phyloP scores from a whole-genome alignment of 768 basidiomycete species.

The Postia placenta region DNA sequence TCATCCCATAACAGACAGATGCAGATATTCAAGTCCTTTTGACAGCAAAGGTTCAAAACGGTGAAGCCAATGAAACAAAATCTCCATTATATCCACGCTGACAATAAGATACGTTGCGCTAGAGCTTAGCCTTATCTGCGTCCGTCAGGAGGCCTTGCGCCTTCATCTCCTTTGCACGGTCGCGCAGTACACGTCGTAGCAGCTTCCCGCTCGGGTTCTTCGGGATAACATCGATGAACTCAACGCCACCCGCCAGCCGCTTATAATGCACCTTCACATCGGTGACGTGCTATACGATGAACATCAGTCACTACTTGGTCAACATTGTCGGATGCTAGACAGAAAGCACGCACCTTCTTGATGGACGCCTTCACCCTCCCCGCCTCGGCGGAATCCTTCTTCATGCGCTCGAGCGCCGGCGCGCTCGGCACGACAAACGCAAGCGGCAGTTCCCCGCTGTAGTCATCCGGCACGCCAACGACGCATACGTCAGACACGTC shows the following conservation, averaged over 20 bases:
- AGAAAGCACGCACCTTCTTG: slow-evolving; percentile 40
- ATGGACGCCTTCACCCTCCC: slow-evolving; percentile 42
- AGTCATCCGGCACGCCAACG: slow-evolving; percentile 62
- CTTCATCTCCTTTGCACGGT: slow-evolving; percentile 15
- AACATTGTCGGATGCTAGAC: neutral
- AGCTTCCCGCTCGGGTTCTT: slow-evolving; percentile 28
- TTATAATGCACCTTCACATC: slow-evolving; percentile 29
- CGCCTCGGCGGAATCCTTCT: slow-evolving; percentile 26
- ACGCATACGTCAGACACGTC: slow-evolving; percentile 61
- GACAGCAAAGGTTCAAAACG: too few species aligned
- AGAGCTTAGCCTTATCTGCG: slow-evolving; percentile 9
- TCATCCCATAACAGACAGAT: too few species aligned
- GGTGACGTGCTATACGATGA: slow-evolving; percentile 17
- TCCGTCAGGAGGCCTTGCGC: slow-evolving; percentile 3
- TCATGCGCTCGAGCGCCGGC: slow-evolving; percentile 32
- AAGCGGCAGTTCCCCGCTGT: slow-evolving; percentile 65
- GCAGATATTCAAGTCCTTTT: too few species aligned
- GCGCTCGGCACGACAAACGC: slow-evolving; percentile 55
- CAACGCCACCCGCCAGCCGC: slow-evolving; percentile 30
- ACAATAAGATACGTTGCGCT: neutral
- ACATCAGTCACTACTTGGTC: neutral
- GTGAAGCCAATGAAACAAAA: neutral
- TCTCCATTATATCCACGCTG: neutral
- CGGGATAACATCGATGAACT: slow-evolving; percentile 30
- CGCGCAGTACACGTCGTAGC: slow-evolving; percentile 22